Percentiles rank a stretch among this genome's conserved stretches.
Conservation (phyloP, 805 yeast genomes). For the Candida pini region DNA sequence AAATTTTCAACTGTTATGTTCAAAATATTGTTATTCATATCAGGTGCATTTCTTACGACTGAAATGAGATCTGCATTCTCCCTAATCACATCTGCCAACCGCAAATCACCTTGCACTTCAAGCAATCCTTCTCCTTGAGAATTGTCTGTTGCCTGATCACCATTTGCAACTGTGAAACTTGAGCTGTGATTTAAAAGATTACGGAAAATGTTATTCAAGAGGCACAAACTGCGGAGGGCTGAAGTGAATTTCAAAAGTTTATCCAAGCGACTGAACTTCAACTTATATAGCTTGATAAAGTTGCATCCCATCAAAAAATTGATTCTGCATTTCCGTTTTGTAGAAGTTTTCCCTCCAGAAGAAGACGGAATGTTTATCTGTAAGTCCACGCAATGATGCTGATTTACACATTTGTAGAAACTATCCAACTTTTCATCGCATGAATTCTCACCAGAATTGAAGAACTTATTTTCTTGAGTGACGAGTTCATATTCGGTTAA, state of each 20-base stretch:
- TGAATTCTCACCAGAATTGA: constrained; percentile 12
- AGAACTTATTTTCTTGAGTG: constrained; percentile 19
- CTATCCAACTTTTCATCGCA: constrained; percentile 12
- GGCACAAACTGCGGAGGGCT: constrained; percentile 25
- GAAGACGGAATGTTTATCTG: too few relatives aligned
- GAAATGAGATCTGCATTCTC: constrained; percentile 10
- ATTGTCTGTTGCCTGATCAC: constrained; percentile 4
- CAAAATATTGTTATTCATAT: not conserved
- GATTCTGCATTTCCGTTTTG: constrained; percentile 6
- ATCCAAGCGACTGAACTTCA: constrained; percentile 19
- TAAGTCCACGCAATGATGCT: constrained; percentile 10
- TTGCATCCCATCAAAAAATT: constrained; percentile 24
- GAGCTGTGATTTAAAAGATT: constrained; percentile 10
- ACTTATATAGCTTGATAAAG: constrained; percentile 23
- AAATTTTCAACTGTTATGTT: constrained; percentile 9
- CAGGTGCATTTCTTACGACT: not conserved
- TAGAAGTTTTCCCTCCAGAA: not conserved
- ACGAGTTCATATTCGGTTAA: constrained; percentile 21
- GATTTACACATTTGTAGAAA: constrained; percentile 17
- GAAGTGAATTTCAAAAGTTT: constrained; percentile 14
- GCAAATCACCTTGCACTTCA: constrained; percentile 14
- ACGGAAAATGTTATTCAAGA: constrained; percentile 19
- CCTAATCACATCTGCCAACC: constrained; percentile 17
- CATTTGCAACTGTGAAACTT: not conserved
- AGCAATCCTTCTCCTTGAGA: constrained; percentile 6